phyloP scores from a whole-genome alignment of 345 rosid species.

The Sonneratia caseolaris region DNA sequence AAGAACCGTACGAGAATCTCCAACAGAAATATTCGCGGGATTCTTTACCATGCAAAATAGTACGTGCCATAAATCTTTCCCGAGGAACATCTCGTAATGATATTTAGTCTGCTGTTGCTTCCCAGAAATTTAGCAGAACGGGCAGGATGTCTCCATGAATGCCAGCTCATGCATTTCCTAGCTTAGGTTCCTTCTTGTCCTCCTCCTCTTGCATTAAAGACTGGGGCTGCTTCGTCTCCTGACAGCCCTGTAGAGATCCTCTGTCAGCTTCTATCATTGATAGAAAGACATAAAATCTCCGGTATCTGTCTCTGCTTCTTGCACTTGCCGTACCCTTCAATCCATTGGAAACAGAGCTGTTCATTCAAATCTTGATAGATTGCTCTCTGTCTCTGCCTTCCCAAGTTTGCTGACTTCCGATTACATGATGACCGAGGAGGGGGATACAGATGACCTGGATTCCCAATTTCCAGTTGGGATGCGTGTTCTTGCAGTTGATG shows the following conservation, averaged over 20 bases:
- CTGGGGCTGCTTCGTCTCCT: background rate
- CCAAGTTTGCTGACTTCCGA: background rate
- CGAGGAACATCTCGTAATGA: background rate
- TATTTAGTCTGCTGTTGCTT: background rate
- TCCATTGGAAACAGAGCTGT: no score
- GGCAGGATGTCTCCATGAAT: background rate
- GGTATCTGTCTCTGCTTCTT: no score
- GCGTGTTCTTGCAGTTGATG: constrained; percentile 40
- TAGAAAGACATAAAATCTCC: no score
- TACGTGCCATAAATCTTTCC: background rate
- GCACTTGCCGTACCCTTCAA: no score
- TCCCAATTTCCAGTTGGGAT: constrained; percentile 26
- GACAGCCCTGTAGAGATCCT: background rate
- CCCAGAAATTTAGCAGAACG: background rate
- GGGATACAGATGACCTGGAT: constrained; percentile 10
- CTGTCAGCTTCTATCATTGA: background rate
- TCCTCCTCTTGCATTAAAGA: background rate
- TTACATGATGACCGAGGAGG: constrained; percentile 18
- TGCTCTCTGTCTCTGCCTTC: background rate
- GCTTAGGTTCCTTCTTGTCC: background rate
- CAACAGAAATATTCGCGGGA: background rate
- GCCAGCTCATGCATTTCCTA: background rate
- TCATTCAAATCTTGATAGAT: background rate
- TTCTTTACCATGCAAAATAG: background rate
- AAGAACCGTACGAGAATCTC: background rate